A percentile compares a stretch with the other conserved stretches of the same genome.
phyloP scores from a whole-genome alignment of 768 basidiomycete species.

The Collybiopsis luxurians region DNA sequence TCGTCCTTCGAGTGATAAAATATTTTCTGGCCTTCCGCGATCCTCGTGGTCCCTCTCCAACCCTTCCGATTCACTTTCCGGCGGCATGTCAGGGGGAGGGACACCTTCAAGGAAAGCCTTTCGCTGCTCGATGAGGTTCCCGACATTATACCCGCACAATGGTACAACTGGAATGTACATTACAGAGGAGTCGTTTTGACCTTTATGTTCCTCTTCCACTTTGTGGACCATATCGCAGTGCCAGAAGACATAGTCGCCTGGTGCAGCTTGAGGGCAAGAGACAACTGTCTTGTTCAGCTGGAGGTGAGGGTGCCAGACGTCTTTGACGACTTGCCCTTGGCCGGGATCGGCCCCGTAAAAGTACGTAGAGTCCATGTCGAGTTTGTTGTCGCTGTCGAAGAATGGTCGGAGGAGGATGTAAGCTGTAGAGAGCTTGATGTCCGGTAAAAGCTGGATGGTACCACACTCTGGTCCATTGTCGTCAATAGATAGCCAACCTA shows the following conservation, averaged over 20 bases:
- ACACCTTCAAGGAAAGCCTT: neutral
- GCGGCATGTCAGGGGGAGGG: neutral
- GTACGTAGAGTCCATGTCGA: slow-evolving; percentile 1
- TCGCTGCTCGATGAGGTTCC: neutral
- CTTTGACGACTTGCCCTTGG: neutral
- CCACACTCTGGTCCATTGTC: neutral
- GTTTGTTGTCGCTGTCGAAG: neutral
- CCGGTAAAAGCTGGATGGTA: neutral
- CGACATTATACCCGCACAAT: neutral
- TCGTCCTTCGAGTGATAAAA: neutral
- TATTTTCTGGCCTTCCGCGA: neutral
- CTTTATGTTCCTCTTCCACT: neutral
- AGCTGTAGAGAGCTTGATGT: neutral
- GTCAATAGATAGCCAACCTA: neutral
- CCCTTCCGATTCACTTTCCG: neutral
- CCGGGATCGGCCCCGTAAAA: neutral
- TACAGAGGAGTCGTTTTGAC: neutral
- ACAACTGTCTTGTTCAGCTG: neutral
- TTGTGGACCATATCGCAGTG: slow-evolving; percentile 2
- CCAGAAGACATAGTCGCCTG: neutral
- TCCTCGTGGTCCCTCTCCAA: neutral
- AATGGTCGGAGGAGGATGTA: neutral
- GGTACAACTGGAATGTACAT: neutral
- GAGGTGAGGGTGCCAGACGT: neutral
- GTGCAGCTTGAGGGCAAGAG: neutral